Percentiles rank a stretch among this genome's conserved stretches.
Evolutionary conservation across 2,329 filamentous ascomycete species (phyloP).

Genomic region (Pseudogymnoascus sp.): DNA sequence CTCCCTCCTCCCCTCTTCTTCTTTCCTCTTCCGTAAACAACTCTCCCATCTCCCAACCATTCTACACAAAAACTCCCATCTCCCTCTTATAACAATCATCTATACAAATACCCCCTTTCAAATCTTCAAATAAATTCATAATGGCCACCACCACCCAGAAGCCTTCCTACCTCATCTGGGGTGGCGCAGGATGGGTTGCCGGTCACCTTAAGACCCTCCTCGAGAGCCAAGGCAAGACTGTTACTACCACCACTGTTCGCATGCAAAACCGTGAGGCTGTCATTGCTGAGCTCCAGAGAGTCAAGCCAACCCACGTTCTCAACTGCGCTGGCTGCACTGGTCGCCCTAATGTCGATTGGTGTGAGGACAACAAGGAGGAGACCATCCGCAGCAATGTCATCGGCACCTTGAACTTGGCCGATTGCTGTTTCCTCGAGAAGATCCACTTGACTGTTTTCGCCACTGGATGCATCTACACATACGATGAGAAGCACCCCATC

Average conservation of each 20-base stretch:
- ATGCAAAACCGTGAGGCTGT: slow-evolving; percentile 58
- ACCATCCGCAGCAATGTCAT: slow-evolving; percentile 62
- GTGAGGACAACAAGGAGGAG: slow-evolving; percentile 60
- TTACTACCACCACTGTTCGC: slow-evolving; percentile 52
- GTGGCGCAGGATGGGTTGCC: slow-evolving; percentile 55
- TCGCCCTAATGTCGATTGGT: slow-evolving; percentile 63
- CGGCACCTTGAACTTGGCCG: slow-evolving; percentile 55
- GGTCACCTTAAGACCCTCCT: slow-evolving; percentile 53
- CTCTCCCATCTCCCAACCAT: not conserved
- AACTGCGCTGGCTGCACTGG: slow-evolving; percentile 61
- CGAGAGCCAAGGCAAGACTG: slow-evolving; percentile 51
- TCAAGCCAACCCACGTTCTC: slow-evolving; percentile 59
- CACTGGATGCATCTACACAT: slow-evolving; percentile 61
- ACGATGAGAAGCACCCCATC: slow-evolving; percentile 53
- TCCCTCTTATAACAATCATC: not conserved
- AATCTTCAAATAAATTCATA: slow-evolving; percentile 5
- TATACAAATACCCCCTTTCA: not conserved
- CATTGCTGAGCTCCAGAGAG: slow-evolving; percentile 45
- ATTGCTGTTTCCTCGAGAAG: slow-evolving; percentile 49
- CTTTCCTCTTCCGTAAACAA: slow-evolving; percentile 2
- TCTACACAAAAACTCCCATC: not conserved
- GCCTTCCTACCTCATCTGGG: slow-evolving; percentile 55
- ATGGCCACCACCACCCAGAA: slow-evolving; percentile 19
- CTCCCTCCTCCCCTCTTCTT: not conserved
- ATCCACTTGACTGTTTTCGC: slow-evolving; percentile 60